A percentile compares a stretch with the other conserved stretches of the same genome.
phyloP scores from a whole-genome alignment of 2,329 filamentous ascomycete species.

The Monilinia polystroma region DNA sequence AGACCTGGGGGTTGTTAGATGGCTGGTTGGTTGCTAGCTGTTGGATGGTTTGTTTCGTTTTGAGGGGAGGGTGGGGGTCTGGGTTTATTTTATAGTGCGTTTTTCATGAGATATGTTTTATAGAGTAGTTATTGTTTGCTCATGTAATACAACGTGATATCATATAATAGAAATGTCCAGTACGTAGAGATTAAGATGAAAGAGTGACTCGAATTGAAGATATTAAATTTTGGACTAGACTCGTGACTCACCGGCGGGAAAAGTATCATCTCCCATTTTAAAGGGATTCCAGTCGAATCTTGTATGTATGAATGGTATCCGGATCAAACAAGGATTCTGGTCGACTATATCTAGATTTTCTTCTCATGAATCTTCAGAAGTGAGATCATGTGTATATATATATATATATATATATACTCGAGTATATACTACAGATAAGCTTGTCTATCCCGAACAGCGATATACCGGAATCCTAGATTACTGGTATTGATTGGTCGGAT shows the following conservation, averaged over 20 bases:
- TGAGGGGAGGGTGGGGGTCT: neutral
- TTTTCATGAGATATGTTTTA: neutral
- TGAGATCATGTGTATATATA: too few species aligned
- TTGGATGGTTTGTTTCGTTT: neutral
- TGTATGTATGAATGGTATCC: neutral
- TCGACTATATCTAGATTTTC: too few species aligned
- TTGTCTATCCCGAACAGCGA: too few species aligned
- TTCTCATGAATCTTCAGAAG: too few species aligned
- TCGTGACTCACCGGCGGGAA: constrained; percentile 16
- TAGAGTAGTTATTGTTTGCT: neutral
- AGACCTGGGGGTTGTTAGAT: neutral
- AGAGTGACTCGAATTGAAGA: neutral
- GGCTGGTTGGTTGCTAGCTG: neutral
- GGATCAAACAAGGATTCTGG: neutral
- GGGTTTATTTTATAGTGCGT: neutral
- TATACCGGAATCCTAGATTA: too few species aligned
- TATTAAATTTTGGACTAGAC: neutral
- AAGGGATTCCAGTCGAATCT: too few species aligned
- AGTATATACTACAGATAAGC: too few species aligned
- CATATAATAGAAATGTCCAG: neutral
- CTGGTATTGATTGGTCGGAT: too few species aligned
- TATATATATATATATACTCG: too few species aligned
- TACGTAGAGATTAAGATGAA: neutral
- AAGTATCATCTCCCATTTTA: constrained; percentile 9
- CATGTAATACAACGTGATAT: too few species aligned